Percentiles rank a stretch among this genome's conserved stretches.
Evolutionary conservation across 352 stramenopile species (phyloP).

Genomic region (Thraustochytrium striatum): DNA sequence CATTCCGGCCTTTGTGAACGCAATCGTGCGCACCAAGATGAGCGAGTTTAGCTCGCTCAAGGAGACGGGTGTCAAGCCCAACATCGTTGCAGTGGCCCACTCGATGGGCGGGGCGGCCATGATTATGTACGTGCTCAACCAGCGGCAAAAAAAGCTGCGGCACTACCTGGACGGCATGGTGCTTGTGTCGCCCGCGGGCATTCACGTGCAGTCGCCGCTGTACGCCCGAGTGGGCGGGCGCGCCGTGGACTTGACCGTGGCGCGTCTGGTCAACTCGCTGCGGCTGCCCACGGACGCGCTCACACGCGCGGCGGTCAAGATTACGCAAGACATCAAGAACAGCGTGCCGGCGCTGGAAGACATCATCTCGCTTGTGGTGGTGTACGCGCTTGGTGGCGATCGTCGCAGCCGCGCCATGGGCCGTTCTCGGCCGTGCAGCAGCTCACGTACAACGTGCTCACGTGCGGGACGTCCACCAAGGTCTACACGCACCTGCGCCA

Average conservation of each 20-base stretch:
- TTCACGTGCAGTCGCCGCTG: slow-evolving; percentile 40
- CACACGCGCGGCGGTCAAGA: slow-evolving; percentile 37
- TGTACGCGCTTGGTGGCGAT: slow-evolving; percentile 36
- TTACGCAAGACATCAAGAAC: slow-evolving; percentile 48
- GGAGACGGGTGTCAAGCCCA: slow-evolving; percentile 28
- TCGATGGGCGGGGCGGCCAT: slow-evolving; percentile 51
- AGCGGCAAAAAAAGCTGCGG: slow-evolving; percentile 2
- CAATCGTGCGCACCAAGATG: slow-evolving; percentile 42
- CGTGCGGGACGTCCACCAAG: slow-evolving; percentile 39
- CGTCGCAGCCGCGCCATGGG: slow-evolving; percentile 7
- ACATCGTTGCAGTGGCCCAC: slow-evolving; percentile 45
- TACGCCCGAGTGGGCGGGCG: slow-evolving; percentile 27
- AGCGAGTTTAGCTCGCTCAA: slow-evolving; percentile 45
- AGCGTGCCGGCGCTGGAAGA: slow-evolving; percentile 28
- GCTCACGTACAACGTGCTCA: slow-evolving; percentile 46
- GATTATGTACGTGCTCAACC: slow-evolving; percentile 48
- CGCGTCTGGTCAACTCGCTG: slow-evolving; percentile 24
- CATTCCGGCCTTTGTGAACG: slow-evolving; percentile 48
- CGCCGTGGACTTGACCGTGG: slow-evolving; percentile 21
- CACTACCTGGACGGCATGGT: slow-evolving; percentile 50
- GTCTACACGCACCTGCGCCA: slow-evolving; percentile 26
- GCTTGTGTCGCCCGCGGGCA: slow-evolving; percentile 49
- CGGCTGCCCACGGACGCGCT: slow-evolving; percentile 35
- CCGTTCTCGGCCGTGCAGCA: slow-evolving; percentile 42
- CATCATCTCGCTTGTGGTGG: slow-evolving; percentile 40